Evolutionary conservation across 495 filamentous ascomycete genomes (phyloP).

Genomic region (Hypoxylon cercidicola): DNA sequence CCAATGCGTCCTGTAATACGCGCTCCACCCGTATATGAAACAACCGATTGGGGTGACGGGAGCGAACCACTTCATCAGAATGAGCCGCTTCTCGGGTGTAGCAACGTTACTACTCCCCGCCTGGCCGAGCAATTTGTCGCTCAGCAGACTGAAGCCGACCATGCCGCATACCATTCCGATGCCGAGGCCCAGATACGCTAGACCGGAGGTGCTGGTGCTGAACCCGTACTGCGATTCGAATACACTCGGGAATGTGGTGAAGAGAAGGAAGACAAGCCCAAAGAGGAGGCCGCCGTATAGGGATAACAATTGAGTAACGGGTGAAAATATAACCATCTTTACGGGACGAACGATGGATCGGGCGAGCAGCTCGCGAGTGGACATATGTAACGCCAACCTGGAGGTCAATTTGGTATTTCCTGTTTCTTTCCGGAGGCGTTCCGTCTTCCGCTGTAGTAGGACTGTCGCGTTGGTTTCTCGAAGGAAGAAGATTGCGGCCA

Average conservation of each 20-base stretch:
- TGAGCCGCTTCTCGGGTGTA: constrained; percentile 33
- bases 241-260: constrained; percentile 61
- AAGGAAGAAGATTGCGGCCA: constrained; percentile 54
- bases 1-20: constrained; percentile 51
- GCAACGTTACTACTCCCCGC: not conserved
- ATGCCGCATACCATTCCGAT: constrained; percentile 53
- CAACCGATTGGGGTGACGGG: constrained; percentile 35
- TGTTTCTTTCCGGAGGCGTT: constrained; percentile 62
- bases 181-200: constrained; percentile 63
- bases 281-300: constrained; percentile 52
- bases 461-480: constrained; percentile 69
- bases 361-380: constrained; percentile 45
- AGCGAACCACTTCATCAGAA: constrained; percentile 43
- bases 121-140: constrained; percentile 46
- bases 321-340: constrained; percentile 63
- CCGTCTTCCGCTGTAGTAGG: constrained; percentile 64
- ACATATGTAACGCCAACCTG: constrained; percentile 40
- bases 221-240: constrained; percentile 54
- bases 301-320: constrained; percentile 59
- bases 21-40: constrained; percentile 51
- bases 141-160: constrained; percentile 43
- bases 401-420: constrained; percentile 62
- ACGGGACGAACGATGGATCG: constrained; percentile 58
- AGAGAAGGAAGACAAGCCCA: constrained; percentile 58
- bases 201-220: constrained; percentile 42